phyloP scores from a whole-genome alignment of 805 yeast genomes.

The Candida berthetii region DNA sequence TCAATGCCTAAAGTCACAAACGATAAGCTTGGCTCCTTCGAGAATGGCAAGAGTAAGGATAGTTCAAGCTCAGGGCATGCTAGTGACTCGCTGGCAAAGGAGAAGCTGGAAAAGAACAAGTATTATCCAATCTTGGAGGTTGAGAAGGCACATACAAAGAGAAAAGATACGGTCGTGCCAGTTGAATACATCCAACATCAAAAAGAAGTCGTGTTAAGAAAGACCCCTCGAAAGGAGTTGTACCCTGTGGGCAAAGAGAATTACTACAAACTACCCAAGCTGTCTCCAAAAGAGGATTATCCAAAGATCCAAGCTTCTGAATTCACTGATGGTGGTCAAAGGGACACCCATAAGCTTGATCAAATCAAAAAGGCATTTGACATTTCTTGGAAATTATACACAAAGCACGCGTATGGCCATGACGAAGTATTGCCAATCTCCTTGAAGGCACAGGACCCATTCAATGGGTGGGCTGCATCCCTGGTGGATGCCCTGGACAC shows the following conservation, averaged over 20 bases:
- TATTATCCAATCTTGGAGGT: conserved; percentile 29
- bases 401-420: conserved; percentile 34
- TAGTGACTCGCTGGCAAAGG: conserved; percentile 9
- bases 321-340: conserved; percentile 23
- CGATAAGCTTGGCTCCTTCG: background rate
- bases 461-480: conserved; percentile 46
- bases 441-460: conserved; percentile 27
- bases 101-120: conserved; percentile 25
- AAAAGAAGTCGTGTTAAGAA: conserved; percentile 12
- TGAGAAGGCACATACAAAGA: conserved; percentile 9
- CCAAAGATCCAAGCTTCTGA: conserved; percentile 22
- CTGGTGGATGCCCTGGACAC: conserved; percentile 48
- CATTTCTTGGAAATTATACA: conserved; percentile 39
- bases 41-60: too few species aligned
- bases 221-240: conserved; percentile 11
- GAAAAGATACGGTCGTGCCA: conserved; percentile 6
- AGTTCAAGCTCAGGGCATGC: background rate
- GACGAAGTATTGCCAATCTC: conserved; percentile 39
- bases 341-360: conserved; percentile 18
- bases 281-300: conserved; percentile 11
- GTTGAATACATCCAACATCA: conserved; percentile 15
- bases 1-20: conserved; percentile 17
- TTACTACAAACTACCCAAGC: conserved; percentile 13
- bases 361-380: conserved; percentile 30
- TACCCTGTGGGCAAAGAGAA: conserved; percentile 19